phyloP scores from a whole-genome alignment of 2,329 filamentous ascomycete genomes.

The Iodosphaeria phyllophila region DNA sequence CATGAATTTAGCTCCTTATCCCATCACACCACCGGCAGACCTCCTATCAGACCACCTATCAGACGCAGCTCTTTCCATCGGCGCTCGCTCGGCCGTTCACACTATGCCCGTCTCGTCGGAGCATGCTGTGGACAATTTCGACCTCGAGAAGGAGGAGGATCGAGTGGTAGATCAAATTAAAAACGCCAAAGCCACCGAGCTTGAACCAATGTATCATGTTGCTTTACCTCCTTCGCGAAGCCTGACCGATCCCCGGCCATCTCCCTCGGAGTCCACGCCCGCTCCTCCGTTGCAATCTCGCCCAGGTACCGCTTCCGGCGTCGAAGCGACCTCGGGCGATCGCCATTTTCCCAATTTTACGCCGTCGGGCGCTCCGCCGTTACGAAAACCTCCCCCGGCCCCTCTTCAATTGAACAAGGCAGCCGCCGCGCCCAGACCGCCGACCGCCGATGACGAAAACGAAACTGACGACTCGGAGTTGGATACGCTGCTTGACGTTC shows the following conservation, averaged over 20 bases:
- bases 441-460: conserved; percentile 30
- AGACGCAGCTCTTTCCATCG: conserved; percentile 21
- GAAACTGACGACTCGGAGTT: conserved; percentile 70
- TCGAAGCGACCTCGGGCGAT: conserved; percentile 24
- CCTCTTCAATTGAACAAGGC: conserved; percentile 52
- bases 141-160: conserved; percentile 35
- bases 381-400: conserved; percentile 68
- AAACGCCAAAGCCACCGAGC: conserved; percentile 22
- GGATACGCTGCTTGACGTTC: conserved; percentile 55
- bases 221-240: conserved; percentile 36
- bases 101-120: conserved; percentile 43
- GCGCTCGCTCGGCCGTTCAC: conserved; percentile 32
- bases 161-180: conserved; percentile 24
- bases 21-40: conserved; percentile 43
- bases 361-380: conserved; percentile 35
- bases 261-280: conserved; percentile 32
- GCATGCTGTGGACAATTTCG: conserved; percentile 36
- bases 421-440: conserved; percentile 10
- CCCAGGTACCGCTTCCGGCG: conserved; percentile 20
- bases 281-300: conserved; percentile 22
- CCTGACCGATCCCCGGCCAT: conserved; percentile 31
- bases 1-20: conserved; percentile 40
- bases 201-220: conserved; percentile 29
- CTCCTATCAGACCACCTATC: conserved; percentile 20
- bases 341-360: conserved; percentile 30